phyloP scores from a whole-genome alignment of 192 early-diverging fungal species.

The Coemansia nantahalensis region DNA sequence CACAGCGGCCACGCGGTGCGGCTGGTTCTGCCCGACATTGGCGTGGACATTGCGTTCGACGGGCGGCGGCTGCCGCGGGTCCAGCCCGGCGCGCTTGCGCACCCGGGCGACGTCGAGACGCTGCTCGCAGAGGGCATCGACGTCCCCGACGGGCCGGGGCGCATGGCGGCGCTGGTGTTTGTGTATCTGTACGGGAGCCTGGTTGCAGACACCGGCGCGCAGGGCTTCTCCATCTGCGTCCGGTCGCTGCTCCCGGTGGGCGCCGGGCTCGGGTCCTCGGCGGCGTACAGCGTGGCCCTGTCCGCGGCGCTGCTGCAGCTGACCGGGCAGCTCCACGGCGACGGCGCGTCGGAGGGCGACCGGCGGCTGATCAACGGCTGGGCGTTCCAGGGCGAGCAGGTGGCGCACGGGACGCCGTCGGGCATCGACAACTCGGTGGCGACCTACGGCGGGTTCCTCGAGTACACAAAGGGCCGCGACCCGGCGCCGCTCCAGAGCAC shows the following conservation, averaged over 20 bases:
- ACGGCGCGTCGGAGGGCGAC: conserved; percentile 16
- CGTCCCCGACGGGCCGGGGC: conserved; percentile 32
- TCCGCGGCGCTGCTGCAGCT: conserved; percentile 71
- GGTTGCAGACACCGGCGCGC: conserved; percentile 12
- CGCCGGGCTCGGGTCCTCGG: conserved; percentile 95
- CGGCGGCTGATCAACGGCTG: conserved; percentile 75
- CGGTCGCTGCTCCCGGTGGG: conserved; percentile 84
- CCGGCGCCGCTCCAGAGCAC: conserved; percentile 56
- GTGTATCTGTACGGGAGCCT: conserved; percentile 59
- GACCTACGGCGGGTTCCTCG: conserved; percentile 82
- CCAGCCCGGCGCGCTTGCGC: not conserved
- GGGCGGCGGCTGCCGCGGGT: conserved; percentile 6
- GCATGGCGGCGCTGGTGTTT: conserved; percentile 62
- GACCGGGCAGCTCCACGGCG: conserved; percentile 34
- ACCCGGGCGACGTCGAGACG: conserved; percentile 16
- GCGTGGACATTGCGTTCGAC: conserved; percentile 37
- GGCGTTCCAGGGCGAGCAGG: conserved; percentile 89
- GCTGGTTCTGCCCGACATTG: conserved; percentile 64
- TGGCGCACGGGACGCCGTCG: conserved; percentile 93
- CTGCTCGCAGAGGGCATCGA: conserved; percentile 8
- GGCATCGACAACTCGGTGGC: conserved; percentile 93
- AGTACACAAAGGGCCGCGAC: conserved; percentile 61
- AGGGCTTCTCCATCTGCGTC: conserved; percentile 60
- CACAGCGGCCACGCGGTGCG: conserved; percentile 49
- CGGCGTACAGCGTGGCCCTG: conserved; percentile 79